These are phyloP conservation scores for Lindgomyces ingoldianus DNA, from an alignment of 495 filamentous ascomycete species.

Conservation along the genomic window DNA sequence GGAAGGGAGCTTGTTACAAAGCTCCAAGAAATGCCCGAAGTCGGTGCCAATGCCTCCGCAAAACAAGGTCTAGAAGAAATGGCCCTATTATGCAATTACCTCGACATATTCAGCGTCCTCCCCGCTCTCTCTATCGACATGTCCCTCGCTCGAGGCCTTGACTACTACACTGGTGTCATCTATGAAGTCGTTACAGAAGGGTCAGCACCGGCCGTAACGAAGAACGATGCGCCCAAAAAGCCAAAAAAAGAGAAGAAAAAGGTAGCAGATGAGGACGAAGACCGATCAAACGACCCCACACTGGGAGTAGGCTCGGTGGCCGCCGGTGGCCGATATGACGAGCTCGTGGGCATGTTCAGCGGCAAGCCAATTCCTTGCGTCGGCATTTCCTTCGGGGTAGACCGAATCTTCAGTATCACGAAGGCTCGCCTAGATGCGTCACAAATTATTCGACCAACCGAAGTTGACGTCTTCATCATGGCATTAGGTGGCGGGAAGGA, in stretches of 20 bases:
- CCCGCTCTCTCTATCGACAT: conserved; percentile 79
- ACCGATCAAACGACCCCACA: conserved; percentile 78
- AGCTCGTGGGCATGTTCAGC: conserved; percentile 89
- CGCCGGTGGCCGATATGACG: conserved; percentile 90
- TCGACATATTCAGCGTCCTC: conserved; percentile 70
- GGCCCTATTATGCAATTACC: conserved; percentile 76
- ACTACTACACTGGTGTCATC: conserved; percentile 95
- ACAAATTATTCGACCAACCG: conserved; percentile 60
- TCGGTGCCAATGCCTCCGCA: conserved; percentile 68
- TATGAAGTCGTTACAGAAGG: conserved; percentile 89
- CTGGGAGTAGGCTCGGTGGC: conserved; percentile 85
- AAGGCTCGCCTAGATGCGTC: conserved; percentile 67
- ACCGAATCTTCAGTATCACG: conserved; percentile 90
- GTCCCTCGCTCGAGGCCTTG: conserved; percentile 78
- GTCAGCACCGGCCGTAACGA: conserved; percentile 61
- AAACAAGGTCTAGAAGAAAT: conserved; percentile 81
- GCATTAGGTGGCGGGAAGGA: conserved; percentile 87
- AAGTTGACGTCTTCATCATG: conserved; percentile 90
- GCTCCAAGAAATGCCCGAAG: conserved; percentile 63
- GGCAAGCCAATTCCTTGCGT: conserved; percentile 91
- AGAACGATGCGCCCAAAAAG: conserved; percentile 38
- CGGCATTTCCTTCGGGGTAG: conserved; percentile 91
- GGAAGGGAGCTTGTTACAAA: conserved; percentile 36
- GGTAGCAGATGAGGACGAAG: conserved; percentile 59
- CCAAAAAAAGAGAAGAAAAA: conserved; percentile 65